Conservation (phyloP, 2,329 filamentous ascomycete species). For the Elsinoe australis region DNA sequence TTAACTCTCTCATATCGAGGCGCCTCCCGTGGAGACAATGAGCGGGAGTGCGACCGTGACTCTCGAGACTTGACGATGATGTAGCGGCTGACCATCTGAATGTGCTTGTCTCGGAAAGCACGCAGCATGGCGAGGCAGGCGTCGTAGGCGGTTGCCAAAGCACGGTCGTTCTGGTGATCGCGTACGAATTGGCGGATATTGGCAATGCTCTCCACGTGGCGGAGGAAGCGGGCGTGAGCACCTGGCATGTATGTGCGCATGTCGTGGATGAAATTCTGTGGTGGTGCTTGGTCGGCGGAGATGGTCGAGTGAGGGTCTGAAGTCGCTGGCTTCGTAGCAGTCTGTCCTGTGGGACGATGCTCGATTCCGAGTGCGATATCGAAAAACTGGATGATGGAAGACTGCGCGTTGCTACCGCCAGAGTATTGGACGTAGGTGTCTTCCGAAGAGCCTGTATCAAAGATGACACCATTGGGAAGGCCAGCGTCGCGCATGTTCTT, state of each 20-base stretch:
- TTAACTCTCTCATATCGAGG: slow-evolving; percentile 41
- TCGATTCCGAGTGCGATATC: slow-evolving; percentile 84
- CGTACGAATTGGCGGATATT: slow-evolving; percentile 84
- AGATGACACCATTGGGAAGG: slow-evolving; percentile 76
- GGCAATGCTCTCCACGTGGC: slow-evolving; percentile 67
- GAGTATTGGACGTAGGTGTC: slow-evolving; percentile 69
- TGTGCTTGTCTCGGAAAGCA: slow-evolving; percentile 82
- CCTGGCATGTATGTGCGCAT: slow-evolving; percentile 98
- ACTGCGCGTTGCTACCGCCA: slow-evolving; percentile 94
- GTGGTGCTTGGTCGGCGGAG: slow-evolving; percentile 36
- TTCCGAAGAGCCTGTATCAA: slow-evolving; percentile 60
- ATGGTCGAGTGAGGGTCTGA: slow-evolving; percentile 7
- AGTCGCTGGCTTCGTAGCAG: slow-evolving; percentile 43
- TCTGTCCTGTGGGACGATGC: slow-evolving; percentile 80
- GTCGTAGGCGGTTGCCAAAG: slow-evolving; percentile 75
- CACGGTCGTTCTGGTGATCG: slow-evolving; percentile 50
- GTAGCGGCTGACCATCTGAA: slow-evolving; percentile 91
- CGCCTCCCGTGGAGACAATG: slow-evolving; percentile 16
- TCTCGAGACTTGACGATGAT: slow-evolving; percentile 84
- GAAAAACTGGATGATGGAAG: slow-evolving; percentile 94
- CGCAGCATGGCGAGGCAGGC: slow-evolving; percentile 76
- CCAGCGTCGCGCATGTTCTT: slow-evolving; percentile 98
- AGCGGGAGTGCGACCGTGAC: slow-evolving; percentile 39
- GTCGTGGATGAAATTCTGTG: slow-evolving; percentile 88
- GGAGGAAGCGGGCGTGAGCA: slow-evolving; percentile 78